Evolutionary conservation across 495 filamentous ascomycete species (phyloP).

Genomic region (Penicillium paradoxum): DNA sequence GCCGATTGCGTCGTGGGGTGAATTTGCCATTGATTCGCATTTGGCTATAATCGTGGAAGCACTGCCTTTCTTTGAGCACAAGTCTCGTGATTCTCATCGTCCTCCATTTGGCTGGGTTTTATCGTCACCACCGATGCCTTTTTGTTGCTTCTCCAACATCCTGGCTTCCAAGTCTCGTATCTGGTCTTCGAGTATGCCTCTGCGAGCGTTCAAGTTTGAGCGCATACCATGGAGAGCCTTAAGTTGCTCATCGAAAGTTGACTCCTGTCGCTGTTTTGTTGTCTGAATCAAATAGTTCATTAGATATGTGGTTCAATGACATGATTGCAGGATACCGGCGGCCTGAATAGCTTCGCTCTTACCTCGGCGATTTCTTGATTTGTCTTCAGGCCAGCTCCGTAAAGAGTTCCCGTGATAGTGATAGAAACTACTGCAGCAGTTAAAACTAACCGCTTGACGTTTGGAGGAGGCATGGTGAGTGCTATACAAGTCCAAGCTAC

Average conservation of each 20-base stretch:
- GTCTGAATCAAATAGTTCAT: neutral
- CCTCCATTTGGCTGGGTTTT: slow-evolving; percentile 16
- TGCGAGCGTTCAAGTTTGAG: slow-evolving; percentile 45
- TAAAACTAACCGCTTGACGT: slow-evolving; percentile 36
- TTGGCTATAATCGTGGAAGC: neutral
- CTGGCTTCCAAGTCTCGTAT: slow-evolving; percentile 47
- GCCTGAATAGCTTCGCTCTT: slow-evolving; percentile 1
- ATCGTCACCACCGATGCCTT: slow-evolving; percentile 18
- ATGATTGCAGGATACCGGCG: neutral
- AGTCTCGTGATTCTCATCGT: slow-evolving; percentile 4
- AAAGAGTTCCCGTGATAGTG: slow-evolving; percentile 49
- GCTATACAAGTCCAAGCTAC: neutral
- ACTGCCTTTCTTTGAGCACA: neutral
- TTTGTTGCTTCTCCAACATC: slow-evolving; percentile 36
- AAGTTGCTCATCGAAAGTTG: slow-evolving; percentile 51
- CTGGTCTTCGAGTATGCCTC: slow-evolving; percentile 52
- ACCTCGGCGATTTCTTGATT: slow-evolving; percentile 44
- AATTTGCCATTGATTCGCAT: neutral
- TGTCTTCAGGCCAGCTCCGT: slow-evolving; percentile 52
- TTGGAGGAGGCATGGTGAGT: slow-evolving; percentile 19
- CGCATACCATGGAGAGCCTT: slow-evolving; percentile 45
- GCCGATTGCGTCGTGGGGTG: neutral
- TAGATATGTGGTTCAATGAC: neutral
- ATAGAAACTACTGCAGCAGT: slow-evolving; percentile 44
- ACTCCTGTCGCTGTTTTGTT: slow-evolving; percentile 43